Conservation (phyloP, 177 flowering plant species). For the Telopea speciosissima region DNA sequence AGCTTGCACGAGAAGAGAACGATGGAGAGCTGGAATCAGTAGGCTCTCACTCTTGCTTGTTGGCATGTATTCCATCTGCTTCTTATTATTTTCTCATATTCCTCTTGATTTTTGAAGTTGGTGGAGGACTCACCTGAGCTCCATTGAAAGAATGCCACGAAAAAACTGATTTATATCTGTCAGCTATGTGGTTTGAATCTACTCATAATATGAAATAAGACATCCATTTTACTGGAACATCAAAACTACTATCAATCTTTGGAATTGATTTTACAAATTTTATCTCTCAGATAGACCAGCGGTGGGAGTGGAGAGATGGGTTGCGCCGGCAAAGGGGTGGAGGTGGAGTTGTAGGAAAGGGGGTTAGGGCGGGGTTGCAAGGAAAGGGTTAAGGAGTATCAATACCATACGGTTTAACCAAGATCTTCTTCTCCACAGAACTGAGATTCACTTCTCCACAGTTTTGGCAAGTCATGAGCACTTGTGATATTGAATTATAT, state of each 20-base stretch:
- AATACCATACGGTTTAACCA: too few relatives aligned
- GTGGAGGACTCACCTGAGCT: neutral
- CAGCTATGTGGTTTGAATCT: neutral
- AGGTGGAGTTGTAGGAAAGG: too few relatives aligned
- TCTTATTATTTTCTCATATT: neutral
- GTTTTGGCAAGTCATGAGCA: too few relatives aligned
- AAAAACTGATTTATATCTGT: neutral
- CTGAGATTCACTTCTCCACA: too few relatives aligned
- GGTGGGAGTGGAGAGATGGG: too few relatives aligned
- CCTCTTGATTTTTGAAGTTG: neutral
- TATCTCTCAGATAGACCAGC: too few relatives aligned
- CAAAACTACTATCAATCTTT: neutral
- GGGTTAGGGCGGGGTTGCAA: too few relatives aligned
- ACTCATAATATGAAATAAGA: neutral
- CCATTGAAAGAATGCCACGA: neutral
- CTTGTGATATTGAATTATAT: too few relatives aligned
- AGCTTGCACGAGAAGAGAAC: slow-evolving; percentile 88
- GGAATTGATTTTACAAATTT: neutral
- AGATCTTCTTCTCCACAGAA: too few relatives aligned
- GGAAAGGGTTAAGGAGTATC: too few relatives aligned
- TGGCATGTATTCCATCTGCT: slow-evolving; percentile 49
- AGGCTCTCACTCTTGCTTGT: slow-evolving; percentile 44
- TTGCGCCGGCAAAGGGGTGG: too few relatives aligned
- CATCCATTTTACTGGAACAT: neutral
- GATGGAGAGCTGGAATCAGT: slow-evolving; percentile 90